Evolutionary conservation across 768 basidiomycete genomes (phyloP).

Genomic region (Lanmaoa rubissima): DNA sequence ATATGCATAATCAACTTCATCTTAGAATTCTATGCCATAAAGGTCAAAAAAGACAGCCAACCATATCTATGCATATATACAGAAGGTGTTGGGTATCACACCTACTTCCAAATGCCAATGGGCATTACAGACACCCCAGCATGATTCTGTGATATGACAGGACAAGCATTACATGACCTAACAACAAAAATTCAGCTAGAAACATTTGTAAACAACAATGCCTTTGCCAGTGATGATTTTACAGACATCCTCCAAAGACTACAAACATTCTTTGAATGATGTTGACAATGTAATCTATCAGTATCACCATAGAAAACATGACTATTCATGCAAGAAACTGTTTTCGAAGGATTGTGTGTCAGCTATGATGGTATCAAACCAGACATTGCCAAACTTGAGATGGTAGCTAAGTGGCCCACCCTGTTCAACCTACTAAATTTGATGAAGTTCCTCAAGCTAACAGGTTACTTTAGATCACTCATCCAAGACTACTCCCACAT

Average conservation of each 20-base stretch:
- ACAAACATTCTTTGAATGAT: background rate
- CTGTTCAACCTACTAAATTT: background rate
- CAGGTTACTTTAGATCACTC: constrained; percentile 6
- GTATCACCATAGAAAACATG: constrained; percentile 3
- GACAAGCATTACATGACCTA: background rate
- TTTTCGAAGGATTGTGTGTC: background rate
- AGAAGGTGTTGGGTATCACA: constrained; percentile 37
- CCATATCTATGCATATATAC: constrained; percentile 37
- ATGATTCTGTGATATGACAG: background rate
- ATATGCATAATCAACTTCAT: constrained; percentile 24
- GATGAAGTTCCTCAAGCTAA: constrained; percentile 7
- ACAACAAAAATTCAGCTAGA: background rate
- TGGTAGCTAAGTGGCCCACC: constrained; percentile 5
- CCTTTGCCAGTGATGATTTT: background rate
- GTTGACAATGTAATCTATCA: background rate
- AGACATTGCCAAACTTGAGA: background rate
- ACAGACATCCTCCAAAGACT: background rate
- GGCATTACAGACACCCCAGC: constrained; percentile 40
- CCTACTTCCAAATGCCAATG: constrained; percentile 39
- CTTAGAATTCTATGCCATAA: constrained; percentile 24
- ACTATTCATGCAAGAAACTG: constrained; percentile 5
- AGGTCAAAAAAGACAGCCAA: constrained; percentile 13
- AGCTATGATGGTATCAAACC: background rate
- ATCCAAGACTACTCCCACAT: constrained; percentile 6
- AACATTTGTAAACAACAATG: background rate